Base-by-base conservation (phyloP, 2,329 filamentous ascomycete genomes). In the Corinectria fuckeliana region DNA sequence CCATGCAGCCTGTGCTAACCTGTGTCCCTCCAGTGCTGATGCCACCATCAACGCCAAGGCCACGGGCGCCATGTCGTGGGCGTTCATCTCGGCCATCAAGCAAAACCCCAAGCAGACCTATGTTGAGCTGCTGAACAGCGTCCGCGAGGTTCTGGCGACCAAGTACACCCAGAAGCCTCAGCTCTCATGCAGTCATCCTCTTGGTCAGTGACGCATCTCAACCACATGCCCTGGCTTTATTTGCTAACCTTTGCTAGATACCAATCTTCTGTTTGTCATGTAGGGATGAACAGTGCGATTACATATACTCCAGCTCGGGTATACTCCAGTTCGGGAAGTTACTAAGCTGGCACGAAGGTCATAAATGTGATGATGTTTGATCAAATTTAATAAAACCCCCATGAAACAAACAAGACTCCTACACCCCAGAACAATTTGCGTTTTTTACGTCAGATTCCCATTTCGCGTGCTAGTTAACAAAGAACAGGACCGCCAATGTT, bases 31-130 rank as follows among this genome's bases (percentile, higher is more conserved):
- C 68, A 96, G 93, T 59, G 91, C 92, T 78, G 95, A 99, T 76
- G 93, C 95, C 11, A 91, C 88, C 25, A 97, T 98, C 67, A 87
- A 85, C 41, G 88, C 92, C 56, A 85, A 97, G 78, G 94, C 95
- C 30, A 99, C 95, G 0, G 95, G 95, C 55, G 95, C 95, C 76
- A 98, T 99, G 95, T 97, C 93, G 3, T 97, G 91, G 88, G 95
- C 95, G 2, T 99, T 99, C 76, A 95, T 99, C 76, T 88, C 85
- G 1, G 90, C 93, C 18, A 84, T 98, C 72, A 93, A 91, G 82
- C 92, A 93, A 81, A 96, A 96, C 73, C 92, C 92, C 1, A 90
- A 96, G 74, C 95, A 98, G 81, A 97, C 91, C 79, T 99, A 99
- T 73, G 91, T 98, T 50, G 89, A 97, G 81, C 82, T 99, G 58